Evolutionary conservation across 306 rosid species (phyloP), one percentile per base, ranked within the genome.

Genomic region (Glycine soja): DNA sequence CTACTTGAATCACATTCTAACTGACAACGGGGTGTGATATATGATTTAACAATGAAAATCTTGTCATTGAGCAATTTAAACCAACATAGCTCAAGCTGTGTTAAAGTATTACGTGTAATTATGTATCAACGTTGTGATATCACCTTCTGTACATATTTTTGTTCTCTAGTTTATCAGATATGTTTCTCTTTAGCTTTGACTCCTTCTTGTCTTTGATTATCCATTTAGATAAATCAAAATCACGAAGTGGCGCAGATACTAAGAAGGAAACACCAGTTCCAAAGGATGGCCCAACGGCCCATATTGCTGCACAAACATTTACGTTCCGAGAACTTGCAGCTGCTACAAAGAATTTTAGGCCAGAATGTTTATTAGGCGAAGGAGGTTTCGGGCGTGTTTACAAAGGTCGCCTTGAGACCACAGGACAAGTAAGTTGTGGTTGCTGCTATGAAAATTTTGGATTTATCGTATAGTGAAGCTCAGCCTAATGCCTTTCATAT

Each of bases 381-480:
- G 99, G 99, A 70, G 99, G 99, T 16, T 96, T 96, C 78, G 99
- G 99, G 10, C 95, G 83, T 19, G 99, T 96, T 72, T 96, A 96
- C 79, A 96, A 96, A 86, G 99, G 99, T 53, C 97, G 83, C 71
- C 89, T 96, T 76, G 99, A 96, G 85, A 92, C 89, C 89, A 90
- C 94, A 2, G 94, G 97, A 88, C 99, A 96, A 88, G 99, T 92
- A 90, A 87, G 84, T 85, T 77, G 79, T 68, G 66, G 59, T 71
- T 70, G 36, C 71, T 81, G 19, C 79, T 66, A 43, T 54, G 3
- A 24, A 76, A 52, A 69, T 66, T 74, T 43, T 74, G 18, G 59
- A 24, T 62, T 71, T 64, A 50, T 24, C 11, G 14, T 52, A 18
- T 61, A 8, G 13, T 61, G 57, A 52, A 78, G 4, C 46, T 74